Conservation (phyloP, 495 filamentous ascomycete species). For the Neurospora sp. region DNA sequence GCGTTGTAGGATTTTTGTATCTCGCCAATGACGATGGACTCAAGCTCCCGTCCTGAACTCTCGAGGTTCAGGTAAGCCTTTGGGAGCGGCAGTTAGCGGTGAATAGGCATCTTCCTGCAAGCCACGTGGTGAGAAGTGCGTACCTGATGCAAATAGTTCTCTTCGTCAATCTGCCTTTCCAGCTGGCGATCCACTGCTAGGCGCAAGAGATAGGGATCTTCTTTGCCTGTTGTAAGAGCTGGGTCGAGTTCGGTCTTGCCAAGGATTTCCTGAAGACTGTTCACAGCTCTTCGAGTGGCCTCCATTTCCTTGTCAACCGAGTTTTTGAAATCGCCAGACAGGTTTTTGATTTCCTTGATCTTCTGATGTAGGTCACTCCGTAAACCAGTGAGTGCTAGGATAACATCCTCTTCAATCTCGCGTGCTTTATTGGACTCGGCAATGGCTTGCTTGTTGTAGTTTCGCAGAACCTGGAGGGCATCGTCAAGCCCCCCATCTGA, state of each 20-base stretch:
- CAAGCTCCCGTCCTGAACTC: constrained; percentile 84
- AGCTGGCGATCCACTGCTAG: constrained; percentile 79
- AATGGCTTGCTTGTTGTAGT: constrained; percentile 75
- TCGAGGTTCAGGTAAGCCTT: constrained; percentile 94
- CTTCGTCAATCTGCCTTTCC: constrained; percentile 87
- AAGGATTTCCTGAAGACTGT: constrained; percentile 69
- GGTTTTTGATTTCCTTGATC: constrained; percentile 91
- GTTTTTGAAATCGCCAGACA: constrained; percentile 92
- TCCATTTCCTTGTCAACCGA: constrained; percentile 74
- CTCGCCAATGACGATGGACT: constrained; percentile 90
- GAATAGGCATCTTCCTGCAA: background rate
- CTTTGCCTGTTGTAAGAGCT: constrained; percentile 64
- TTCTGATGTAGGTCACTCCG: constrained; percentile 86
- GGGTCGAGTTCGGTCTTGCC: constrained; percentile 68
- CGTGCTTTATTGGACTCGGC: constrained; percentile 77
- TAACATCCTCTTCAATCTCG: constrained; percentile 84
- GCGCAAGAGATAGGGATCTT: constrained; percentile 81
- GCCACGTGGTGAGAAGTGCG: constrained; percentile 16
- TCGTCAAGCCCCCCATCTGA: constrained; percentile 74
- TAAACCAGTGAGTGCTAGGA: constrained; percentile 73
- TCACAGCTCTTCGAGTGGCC: constrained; percentile 56
- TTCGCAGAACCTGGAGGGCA: constrained; percentile 66
- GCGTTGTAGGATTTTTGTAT: constrained; percentile 96
- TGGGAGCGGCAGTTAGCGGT: background rate
- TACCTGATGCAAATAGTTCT: constrained; percentile 93